These are phyloP conservation scores for Tetragonia tetragonoides DNA, from an alignment of 148 eudicot species.

Conservation along the genomic window DNA sequence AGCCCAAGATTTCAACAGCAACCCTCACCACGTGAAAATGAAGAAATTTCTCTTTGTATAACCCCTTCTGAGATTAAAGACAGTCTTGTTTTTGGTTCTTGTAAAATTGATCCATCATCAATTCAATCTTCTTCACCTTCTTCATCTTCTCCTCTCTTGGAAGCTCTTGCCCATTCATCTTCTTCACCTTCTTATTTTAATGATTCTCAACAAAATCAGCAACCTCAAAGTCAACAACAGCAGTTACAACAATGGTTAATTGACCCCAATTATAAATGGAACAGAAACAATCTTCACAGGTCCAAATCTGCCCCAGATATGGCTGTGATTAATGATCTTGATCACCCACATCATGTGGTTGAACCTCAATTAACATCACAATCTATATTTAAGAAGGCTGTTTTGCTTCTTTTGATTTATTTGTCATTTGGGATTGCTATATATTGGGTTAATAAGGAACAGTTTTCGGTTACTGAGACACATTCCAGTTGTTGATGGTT, in stretches of 20 bases:
- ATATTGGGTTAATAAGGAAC: conserved; percentile 48
- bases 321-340: conserved; percentile 63
- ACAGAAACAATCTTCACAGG: conserved; percentile 56
- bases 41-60: conserved; percentile 45
- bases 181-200: conserved; percentile 5
- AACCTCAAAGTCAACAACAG: conserved; percentile 3
- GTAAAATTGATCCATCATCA: conserved; percentile 8
- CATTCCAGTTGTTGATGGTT: conserved; percentile 85
- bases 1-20: conserved; percentile 29
- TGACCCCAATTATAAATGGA: conserved; percentile 45
- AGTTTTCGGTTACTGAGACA: conserved; percentile 60
- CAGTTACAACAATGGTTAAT: conserved; percentile 46
- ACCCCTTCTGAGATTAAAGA: conserved; percentile 75
- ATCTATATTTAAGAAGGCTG: conserved; percentile 62
- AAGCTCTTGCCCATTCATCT: conserved; percentile 38
- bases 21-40: conserved; percentile 56
- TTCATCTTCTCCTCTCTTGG: conserved; percentile 29
- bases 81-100: conserved; percentile 68
- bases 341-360: neutral
- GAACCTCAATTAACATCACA: conserved; percentile 41
- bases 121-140: conserved; percentile 15
- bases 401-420: conserved; percentile 60
- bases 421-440: conserved; percentile 67
- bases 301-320: conserved; percentile 93
- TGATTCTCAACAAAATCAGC: too few species aligned